Base-by-base conservation (phyloP, 106 monocot species). In the Dactylorhiza incarnata region DNA sequence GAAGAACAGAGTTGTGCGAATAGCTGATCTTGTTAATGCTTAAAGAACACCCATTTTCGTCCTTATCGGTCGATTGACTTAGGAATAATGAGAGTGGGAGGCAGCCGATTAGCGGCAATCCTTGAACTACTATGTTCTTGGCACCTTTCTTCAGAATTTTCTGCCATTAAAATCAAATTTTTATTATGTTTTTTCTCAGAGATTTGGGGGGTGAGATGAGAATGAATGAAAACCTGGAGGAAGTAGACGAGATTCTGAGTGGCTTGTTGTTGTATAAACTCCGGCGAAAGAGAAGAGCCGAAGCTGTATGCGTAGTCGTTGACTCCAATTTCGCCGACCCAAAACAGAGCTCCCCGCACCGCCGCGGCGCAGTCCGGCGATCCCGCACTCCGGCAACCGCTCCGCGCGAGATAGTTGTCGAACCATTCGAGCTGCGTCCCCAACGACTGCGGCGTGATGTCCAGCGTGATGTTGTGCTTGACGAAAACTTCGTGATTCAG, bases 291-390 rank as follows among this genome's bases (percentile, higher is more conserved):
- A 9, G 78, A 53, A 14, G 93, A 85, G 3, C 80, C 84, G 9
- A 86, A 62, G 25, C 74, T 87, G 65, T 94, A 93, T 5, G 91
- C 93, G 56, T 87, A 89, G 72, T 97, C 97, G 65, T 97, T 97
- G 3, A 79, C 91, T 0, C 96, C 96, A n/a, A 97, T 87, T 85
- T 97, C 97, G 0, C 93, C 93, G 3, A 97, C 86, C 97, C 93
- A 97, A 56, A 97, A 89, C 44, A 97, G 81, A 0, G 93, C 86
- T 48, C 84, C 82, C 7, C 75, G 73, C 17, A 89, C 24, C 12
- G 15, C 79, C 11, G 14, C 75, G 2, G 4, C 14, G 67, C 86
- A 88, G 78, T 19, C 46, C 11, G 8, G 4, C 24, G 82, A 55
- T 11, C 77, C 70, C 63, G 12, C 37, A 6, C 17, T 12, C 10